A percentile compares a stretch with the other conserved stretches of the same genome.
Evolutionary conservation across 352 stramenopile genomes (phyloP).

Genomic region (Phytophthora kernoviae): DNA sequence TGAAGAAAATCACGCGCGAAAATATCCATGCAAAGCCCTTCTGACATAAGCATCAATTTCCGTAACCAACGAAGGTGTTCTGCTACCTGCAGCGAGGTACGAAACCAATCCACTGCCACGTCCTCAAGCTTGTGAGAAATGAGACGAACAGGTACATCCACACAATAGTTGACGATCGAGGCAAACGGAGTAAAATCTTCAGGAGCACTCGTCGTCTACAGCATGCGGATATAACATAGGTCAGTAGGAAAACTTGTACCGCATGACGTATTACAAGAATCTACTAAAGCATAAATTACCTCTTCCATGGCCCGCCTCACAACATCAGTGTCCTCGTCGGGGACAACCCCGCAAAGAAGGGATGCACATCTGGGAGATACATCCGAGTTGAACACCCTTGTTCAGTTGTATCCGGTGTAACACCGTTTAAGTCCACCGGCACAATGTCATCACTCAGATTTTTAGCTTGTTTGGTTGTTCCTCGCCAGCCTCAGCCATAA

Average conservation of each 20-base stretch:
- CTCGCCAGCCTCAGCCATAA: conserved; percentile 14
- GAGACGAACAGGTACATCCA: conserved; percentile 45
- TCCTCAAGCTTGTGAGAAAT: conserved; percentile 51
- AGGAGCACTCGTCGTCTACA: conserved; percentile 18
- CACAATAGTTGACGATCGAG: conserved; percentile 43
- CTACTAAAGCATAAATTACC: conserved; percentile 11
- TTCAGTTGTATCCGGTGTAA: neutral
- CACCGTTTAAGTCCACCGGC: conserved; percentile 3
- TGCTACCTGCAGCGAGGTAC: conserved; percentile 44
- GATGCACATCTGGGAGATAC: conserved; percentile 30
- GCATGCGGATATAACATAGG: neutral
- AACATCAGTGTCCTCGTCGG: conserved; percentile 26
- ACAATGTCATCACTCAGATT: neutral
- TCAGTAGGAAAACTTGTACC: conserved; percentile 1
- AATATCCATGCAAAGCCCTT: conserved; percentile 76
- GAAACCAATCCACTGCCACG: conserved; percentile 49
- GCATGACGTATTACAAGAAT: too few species aligned
- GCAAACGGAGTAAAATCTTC: conserved; percentile 45
- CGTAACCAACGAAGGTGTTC: conserved; percentile 64
- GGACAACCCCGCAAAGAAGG: conserved; percentile 33
- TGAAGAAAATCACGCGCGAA: conserved; percentile 64
- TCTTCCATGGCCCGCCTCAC: conserved; percentile 20
- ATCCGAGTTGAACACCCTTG: conserved; percentile 7
- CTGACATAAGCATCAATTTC: conserved; percentile 73
- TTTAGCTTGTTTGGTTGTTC: neutral